phyloP scores from a whole-genome alignment of 305 asterid genomes.

The Plantago rigida region DNA sequence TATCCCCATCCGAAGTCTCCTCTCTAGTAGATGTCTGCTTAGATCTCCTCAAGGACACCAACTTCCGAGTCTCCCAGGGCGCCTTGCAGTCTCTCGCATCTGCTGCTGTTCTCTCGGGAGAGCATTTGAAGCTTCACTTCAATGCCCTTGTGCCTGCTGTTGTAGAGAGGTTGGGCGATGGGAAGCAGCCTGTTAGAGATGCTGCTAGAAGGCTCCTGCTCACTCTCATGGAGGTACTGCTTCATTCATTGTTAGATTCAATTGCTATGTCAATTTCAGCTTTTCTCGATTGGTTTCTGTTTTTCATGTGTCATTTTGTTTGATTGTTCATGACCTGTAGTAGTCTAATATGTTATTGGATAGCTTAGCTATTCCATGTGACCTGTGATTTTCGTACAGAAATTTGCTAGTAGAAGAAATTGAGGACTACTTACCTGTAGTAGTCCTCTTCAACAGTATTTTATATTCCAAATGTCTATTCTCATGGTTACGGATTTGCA shows the following conservation, averaged over 20 bases:
- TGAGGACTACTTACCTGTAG: no score
- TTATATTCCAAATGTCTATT: background rate
- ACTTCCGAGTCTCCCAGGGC: conserved; percentile 87
- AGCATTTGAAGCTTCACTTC: conserved; percentile 86
- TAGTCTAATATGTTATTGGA: no score
- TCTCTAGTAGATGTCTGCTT: conserved; percentile 77
- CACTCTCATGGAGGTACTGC: conserved; percentile 83
- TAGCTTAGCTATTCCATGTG: no score
- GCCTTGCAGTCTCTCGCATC: conserved; percentile 83
- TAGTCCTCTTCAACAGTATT: no score
- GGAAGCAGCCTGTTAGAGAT: conserved; percentile 89
- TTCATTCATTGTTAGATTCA: no score
- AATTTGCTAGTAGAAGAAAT: background rate
- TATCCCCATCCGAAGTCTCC: conserved; percentile 70
- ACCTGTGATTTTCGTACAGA: no score
- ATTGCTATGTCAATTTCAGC: no score
- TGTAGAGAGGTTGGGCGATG: conserved; percentile 84
- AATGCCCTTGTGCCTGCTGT: conserved; percentile 92
- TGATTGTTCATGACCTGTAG: no score
- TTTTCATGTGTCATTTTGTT: no score
- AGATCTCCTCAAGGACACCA: conserved; percentile 92
- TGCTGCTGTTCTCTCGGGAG: conserved; percentile 92
- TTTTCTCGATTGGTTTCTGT: no score
- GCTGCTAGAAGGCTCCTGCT: conserved; percentile 78
- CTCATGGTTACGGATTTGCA: background rate